phyloP scores from a whole-genome alignment of 2,329 filamentous ascomycete genomes.

The Fusarium tuaranense region DNA sequence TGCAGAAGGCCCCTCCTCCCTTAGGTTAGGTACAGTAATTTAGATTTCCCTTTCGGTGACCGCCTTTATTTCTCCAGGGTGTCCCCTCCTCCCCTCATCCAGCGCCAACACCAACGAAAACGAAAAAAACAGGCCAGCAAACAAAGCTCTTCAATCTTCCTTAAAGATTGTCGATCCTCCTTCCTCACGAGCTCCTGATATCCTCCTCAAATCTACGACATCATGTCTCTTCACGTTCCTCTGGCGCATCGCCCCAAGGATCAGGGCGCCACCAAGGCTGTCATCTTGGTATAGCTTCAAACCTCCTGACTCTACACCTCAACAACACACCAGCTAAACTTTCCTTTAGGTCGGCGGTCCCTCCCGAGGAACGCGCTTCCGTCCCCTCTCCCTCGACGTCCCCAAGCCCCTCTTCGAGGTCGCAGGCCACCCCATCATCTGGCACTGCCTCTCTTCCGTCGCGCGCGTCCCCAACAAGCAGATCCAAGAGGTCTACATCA shows the following conservation, averaged over 20 bases:
- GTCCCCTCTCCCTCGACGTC: conserved; percentile 93
- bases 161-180: conserved; percentile 8
- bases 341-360: conserved; percentile 85
- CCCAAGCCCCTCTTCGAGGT: conserved; percentile 99
- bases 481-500: conserved; percentile 96
- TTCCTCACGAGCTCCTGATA: not conserved
- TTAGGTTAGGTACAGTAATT: not conserved
- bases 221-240: conserved; percentile 70
- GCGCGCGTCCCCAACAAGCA: conserved; percentile 82
- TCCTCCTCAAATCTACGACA: conserved; percentile 17
- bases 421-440: conserved; percentile 97
- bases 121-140: conserved; percentile 6
- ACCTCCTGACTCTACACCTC: conserved; percentile 6
- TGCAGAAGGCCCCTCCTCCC: conserved; percentile 26
- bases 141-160: conserved; percentile 25
- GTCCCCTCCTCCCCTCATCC: conserved; percentile 22
- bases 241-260: conserved; percentile 61
- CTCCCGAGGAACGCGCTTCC: conserved; percentile 94
- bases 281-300: conserved; percentile 79
- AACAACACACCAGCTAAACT: conserved; percentile 30
- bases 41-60: conserved; percentile 35
- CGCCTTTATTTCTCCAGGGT: conserved; percentile 39
- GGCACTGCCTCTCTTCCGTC: conserved; percentile 94
- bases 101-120: not conserved
- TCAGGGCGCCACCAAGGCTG: conserved; percentile 83